Percentiles rank a stretch among this genome's conserved stretches.
Evolutionary conservation across 208 protist species (phyloP).

Genomic region (Endotrypanum monterogeii): DNA sequence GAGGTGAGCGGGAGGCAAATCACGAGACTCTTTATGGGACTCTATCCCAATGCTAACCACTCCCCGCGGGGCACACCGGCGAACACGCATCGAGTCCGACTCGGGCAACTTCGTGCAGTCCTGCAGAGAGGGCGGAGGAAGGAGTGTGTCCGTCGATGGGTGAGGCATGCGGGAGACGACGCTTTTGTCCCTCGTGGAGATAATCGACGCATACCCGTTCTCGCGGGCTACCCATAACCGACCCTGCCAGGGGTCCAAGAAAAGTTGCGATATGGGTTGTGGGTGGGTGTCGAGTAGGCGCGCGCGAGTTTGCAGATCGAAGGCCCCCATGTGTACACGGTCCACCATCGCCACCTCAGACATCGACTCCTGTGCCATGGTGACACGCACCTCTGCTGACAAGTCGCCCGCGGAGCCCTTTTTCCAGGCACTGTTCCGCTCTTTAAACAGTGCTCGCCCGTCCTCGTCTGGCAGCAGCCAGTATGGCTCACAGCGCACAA

Average conservation of each 20-base stretch:
- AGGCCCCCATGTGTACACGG: constrained; percentile 32
- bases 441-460: constrained; percentile 46
- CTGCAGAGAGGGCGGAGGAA: constrained; percentile 43
- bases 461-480: constrained; percentile 51
- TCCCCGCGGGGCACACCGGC: constrained; percentile 10
- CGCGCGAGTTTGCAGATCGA: constrained; percentile 50
- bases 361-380: constrained; percentile 9
- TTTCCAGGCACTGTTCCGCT: neutral
- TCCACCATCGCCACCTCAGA: constrained; percentile 35
- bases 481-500: constrained; percentile 60
- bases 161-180: constrained; percentile 71
- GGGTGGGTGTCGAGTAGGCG: constrained; percentile 71
- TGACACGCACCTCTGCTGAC: no score
- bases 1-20: constrained; percentile 58
- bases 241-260: constrained; percentile 54
- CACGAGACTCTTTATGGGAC: constrained; percentile 59
- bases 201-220: constrained; percentile 73
- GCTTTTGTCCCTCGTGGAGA: constrained; percentile 67
- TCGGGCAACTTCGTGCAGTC: constrained; percentile 58
- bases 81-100: constrained; percentile 10
- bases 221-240: constrained; percentile 76
- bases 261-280: constrained; percentile 71
- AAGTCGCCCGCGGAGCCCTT: neutral
- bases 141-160: constrained; percentile 55
- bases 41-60: constrained; percentile 40